Evolutionary conservation across 495 filamentous ascomycete genomes (phyloP).

Genomic region (Stereocaulon alpinum): DNA sequence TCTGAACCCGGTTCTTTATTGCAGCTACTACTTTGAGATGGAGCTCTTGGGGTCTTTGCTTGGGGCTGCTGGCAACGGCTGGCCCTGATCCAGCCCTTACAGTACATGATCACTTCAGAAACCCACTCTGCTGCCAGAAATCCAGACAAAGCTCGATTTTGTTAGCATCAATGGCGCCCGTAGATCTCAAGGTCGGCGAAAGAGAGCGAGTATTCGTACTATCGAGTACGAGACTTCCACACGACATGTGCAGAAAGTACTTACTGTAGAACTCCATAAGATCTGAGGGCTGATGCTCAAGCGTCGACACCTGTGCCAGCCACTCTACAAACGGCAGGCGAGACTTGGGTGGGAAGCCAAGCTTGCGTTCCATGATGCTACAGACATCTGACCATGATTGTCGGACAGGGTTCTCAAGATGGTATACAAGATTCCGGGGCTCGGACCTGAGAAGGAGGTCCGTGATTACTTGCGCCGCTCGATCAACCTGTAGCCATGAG

Average conservation of each 20-base stretch:
- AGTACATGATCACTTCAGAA: too few relatives aligned
- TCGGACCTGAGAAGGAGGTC: slow-evolving; percentile 26
- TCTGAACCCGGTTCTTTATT: too few relatives aligned
- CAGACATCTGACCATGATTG: slow-evolving; percentile 29
- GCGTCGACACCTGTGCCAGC: slow-evolving; percentile 21
- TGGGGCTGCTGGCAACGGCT: too few relatives aligned
- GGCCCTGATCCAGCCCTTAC: too few relatives aligned
- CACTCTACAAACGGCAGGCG: slow-evolving; percentile 27
- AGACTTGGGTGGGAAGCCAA: slow-evolving; percentile 17
- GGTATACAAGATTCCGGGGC: slow-evolving; percentile 23
- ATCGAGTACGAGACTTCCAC: background rate
- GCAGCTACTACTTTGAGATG: too few relatives aligned
- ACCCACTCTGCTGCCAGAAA: background rate
- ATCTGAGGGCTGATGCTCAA: background rate
- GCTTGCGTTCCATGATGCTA: slow-evolving; percentile 21
- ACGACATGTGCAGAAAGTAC: background rate
- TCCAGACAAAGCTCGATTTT: background rate
- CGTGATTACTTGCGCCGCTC: slow-evolving; percentile 24
- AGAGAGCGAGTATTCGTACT: background rate
- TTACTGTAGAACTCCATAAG: background rate
- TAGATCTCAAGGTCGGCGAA: background rate
- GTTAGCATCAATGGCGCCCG: background rate
- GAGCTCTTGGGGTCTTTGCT: too few relatives aligned
- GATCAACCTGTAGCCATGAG: slow-evolving; percentile 34
- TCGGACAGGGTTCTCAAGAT: slow-evolving; percentile 32